Base-by-base conservation (phyloP, 2,329 filamentous ascomycete genomes). In the Diaporthe ilicicola region DNA sequence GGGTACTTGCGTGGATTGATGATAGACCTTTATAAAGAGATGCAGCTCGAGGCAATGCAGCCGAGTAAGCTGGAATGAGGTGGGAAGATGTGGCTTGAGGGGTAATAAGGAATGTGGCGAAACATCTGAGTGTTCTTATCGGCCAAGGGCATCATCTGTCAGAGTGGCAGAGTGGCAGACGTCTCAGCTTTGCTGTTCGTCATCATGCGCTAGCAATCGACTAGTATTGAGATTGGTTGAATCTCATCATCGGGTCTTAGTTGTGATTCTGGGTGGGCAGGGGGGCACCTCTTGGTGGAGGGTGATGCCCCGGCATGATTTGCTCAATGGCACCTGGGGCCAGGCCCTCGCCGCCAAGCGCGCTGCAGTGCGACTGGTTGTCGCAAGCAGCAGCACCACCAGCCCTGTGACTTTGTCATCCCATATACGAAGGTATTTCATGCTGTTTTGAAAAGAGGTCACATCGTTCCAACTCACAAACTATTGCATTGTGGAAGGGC, bases 191-290 rank as follows among this genome's bases (percentile, higher is more conserved):
- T 50, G n/a, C 19, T 27, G 19, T 37, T 59, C 70, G 70, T 72
- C 70, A 72, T 72, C 70, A 70, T 70, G 70, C 67, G 54, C 67
- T 66, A 72, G 56, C 32, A 69, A 4, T 32, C 24, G 51, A 29
- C 44, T 32, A 50, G 67, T 27, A 7, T n/a, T 29, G 24, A 46
- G 67, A 34, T 69, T 69, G 56, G 70, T 53, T 66, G 59, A 55
- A 54, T 46, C 27, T 69, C 67, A 55, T 42, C 37, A 44, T 55
- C 50, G 39, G 50, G 48, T 54, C 48, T 67, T 22, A 46, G 12
- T 9, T 56, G 29, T 22, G 39, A 15, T 8, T 62, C 48, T 19
- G 22, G 19, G 59, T 37, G 50, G n/a, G 53, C 50, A 44, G 65
- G 65, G 65, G 65, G 65, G 15, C 19, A 39, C 13, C 51, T 37